Percentiles rank a stretch among this genome's conserved stretches.
Evolutionary conservation across 192 early-diverging fungal genomes (phyloP).

Genomic region (Allomyces arbusculus): DNA sequence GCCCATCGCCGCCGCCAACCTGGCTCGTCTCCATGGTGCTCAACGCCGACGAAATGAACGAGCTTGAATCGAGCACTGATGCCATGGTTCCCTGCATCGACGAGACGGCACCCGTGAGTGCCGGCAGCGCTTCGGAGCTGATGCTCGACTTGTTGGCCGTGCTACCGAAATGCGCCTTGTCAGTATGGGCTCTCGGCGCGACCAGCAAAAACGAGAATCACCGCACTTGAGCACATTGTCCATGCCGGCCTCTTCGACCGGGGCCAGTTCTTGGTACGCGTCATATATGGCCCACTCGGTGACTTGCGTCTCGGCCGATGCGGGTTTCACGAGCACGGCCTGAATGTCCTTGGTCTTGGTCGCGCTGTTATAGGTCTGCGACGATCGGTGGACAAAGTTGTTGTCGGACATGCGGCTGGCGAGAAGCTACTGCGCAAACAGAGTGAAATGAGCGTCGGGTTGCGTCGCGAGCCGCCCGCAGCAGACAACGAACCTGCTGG

Average conservation of each 20-base stretch:
- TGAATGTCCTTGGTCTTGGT: conserved; percentile 34
- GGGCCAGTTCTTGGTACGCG: conserved; percentile 6
- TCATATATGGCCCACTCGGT: conserved; percentile 29
- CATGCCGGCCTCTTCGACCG: not conserved
- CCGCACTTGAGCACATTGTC: not conserved
- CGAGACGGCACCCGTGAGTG: not conserved
- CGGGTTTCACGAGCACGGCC: conserved; percentile 14
- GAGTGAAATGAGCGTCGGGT: not conserved
- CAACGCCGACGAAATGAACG: not conserved
- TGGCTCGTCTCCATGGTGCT: not conserved
- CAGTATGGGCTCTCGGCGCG: no score
- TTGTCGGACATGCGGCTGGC: conserved; percentile 21
- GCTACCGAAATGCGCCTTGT: no score
- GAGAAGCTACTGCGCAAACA: conserved; percentile 15
- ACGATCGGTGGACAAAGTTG: conserved; percentile 23
- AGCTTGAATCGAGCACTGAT: not conserved
- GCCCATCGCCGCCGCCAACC: not conserved
- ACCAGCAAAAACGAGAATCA: no score
- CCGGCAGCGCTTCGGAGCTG: not conserved
- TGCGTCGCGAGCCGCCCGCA: not conserved
- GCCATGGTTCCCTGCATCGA: not conserved
- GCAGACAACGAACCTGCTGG: conserved; percentile 14
- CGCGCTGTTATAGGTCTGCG: conserved; percentile 29
- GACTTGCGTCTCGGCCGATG: conserved; percentile 17
- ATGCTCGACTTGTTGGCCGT: no score